Conservation (phyloP, 148 eudicot species). For the Cornus kousa region DNA sequence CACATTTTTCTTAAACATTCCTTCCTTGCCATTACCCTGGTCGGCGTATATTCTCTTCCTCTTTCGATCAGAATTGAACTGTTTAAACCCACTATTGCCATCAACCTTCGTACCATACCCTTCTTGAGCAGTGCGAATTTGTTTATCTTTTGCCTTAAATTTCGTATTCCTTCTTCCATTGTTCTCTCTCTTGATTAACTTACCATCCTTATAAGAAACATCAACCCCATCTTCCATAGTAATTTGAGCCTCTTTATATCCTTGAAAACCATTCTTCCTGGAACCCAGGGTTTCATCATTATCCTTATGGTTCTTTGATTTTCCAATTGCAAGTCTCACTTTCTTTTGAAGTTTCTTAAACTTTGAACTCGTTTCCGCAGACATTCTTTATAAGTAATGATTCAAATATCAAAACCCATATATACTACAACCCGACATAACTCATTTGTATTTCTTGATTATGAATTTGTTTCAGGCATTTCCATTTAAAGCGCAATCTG, state of each 20-base stretch:
- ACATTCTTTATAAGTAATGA: constrained; percentile 9
- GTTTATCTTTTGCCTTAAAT: not conserved
- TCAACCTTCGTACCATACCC: not conserved
- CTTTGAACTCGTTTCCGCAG: constrained; percentile 16
- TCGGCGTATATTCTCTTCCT: constrained; percentile 23
- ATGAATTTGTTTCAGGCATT: not conserved
- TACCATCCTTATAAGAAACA: constrained; percentile 13
- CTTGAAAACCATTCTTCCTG: constrained; percentile 15
- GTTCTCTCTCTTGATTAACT: constrained; percentile 10
- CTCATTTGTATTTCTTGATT: not conserved
- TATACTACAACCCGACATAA: not conserved
- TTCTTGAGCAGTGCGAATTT: not conserved
- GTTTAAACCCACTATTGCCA: not conserved
- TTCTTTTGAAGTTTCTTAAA: constrained; percentile 12
- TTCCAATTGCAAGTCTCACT: constrained; percentile 20
- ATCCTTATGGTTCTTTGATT: constrained; percentile 1
- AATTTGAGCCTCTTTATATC: constrained; percentile 1
- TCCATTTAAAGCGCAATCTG: not conserved
- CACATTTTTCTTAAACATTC: constrained; percentile 1
- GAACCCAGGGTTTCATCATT: constrained; percentile 4
- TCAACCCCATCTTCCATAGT: not conserved
- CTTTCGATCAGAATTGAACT: constrained; percentile 3
- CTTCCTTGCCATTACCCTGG: not conserved
- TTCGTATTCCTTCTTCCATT: not conserved
- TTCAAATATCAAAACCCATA: not conserved